These are phyloP conservation scores for Parachaetomium inaequale DNA, from an alignment of 495 filamentous ascomycete genomes.

Conservation along the genomic window DNA sequence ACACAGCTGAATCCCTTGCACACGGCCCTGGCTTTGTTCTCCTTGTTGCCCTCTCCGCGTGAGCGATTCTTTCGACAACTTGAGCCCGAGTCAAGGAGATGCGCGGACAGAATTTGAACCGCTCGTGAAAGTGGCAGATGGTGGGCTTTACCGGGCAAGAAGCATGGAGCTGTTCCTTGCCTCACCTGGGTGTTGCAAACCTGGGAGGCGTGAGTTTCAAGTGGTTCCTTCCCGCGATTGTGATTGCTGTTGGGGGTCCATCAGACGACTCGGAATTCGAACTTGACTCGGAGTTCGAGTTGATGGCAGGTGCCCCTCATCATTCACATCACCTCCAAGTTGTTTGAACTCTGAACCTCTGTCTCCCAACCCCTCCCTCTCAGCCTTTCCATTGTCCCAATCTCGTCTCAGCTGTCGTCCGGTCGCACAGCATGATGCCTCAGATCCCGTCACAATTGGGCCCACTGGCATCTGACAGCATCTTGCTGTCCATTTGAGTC, in stretches of 20 bases:
- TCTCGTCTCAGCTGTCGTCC: slow-evolving; percentile 3
- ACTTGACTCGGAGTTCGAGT: too few relatives aligned
- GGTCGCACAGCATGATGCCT: slow-evolving; percentile 1
- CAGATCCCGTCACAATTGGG: not conserved
- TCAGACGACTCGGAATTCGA: too few relatives aligned
- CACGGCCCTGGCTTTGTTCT: slow-evolving; percentile 1
- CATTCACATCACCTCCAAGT: not conserved
- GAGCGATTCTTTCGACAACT: not conserved
- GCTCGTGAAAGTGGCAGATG: too few relatives aligned
- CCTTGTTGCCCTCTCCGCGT: not conserved
- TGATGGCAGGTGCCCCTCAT: too few relatives aligned
- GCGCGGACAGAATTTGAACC: not conserved
- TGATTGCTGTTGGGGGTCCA: too few relatives aligned
- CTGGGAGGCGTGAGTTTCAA: too few relatives aligned
- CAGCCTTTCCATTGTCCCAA: not conserved
- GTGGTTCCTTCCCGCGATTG: not conserved
- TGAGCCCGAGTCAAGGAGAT: not conserved
- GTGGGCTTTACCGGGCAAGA: not conserved
- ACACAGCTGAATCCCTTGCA: not conserved
- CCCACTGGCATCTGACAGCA: not conserved
- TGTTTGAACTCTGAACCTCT: too few relatives aligned
- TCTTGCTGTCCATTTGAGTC: not conserved
- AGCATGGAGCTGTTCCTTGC: not conserved
- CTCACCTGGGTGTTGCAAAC: not conserved
- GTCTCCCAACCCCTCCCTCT: too few relatives aligned